Base-by-base conservation (phyloP, 2,329 filamentous ascomycete genomes). In the Paraphaeosphaeria minitans region DNA sequence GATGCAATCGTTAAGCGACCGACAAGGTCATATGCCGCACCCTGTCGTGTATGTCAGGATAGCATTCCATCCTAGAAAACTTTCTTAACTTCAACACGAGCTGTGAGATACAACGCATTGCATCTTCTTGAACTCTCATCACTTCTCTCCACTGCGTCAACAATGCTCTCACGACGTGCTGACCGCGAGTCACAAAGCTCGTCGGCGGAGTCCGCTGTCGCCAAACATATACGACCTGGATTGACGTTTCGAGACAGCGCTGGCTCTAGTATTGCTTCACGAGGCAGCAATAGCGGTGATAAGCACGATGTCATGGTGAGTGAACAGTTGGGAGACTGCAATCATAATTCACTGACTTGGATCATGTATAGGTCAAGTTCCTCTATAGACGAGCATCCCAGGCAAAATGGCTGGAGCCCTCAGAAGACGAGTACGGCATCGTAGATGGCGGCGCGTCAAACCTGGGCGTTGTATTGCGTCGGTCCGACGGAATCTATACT, bases 401-500 rank as follows among this genome's bases (percentile, higher is more conserved):
- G 45, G 60, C 68, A 19, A 72, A 68, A 60, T 72, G 69, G 68
- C 53, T 70, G n/a, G 64, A 72, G 52, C 63, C 64, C 41, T 58
- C 69, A 45, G 61, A 70, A 55, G 68, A 70, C 60, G 68, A 72
- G 42, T 70, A 64, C 39, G 68, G 69, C 13, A 42, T 68, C 19
- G 63, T 70, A 19, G 68, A 71, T 43, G 57, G 60, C 19, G 63
- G 62, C 46, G 56, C 53, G 8, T 55, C 60, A 21, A 69, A 66
- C 43, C 63, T 70, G 12, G 90, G 90, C 62, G 89, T 92, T 24
- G 77, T 93, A 12, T 77, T 93, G 43, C 84, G 89, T 62, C 91
- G 91, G 68, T 74, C 82, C 16, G 85, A 84, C 63, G 88, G 87
- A 16, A 82, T 87, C 60, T 93, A 92, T 76, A 87, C 92, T 1